Percentiles rank a stretch among this genome's conserved stretches.
Evolutionary conservation across 768 basidiomycete species (phyloP).

Genomic region (Tricholoma furcatifolium): DNA sequence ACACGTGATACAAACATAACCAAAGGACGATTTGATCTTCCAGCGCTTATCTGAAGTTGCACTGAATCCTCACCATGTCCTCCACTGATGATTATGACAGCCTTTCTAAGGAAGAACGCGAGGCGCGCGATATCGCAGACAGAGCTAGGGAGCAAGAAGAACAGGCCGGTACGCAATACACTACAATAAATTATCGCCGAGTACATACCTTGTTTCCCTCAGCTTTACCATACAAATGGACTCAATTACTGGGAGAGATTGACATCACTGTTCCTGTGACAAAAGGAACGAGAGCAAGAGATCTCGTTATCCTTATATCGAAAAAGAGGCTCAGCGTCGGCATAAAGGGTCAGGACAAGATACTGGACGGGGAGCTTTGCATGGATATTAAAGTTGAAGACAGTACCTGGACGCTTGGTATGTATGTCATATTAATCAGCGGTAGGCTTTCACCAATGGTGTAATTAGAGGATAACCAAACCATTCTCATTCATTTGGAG

Average conservation of each 20-base stretch:
- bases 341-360: slow-evolving; percentile 81
- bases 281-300: slow-evolving; percentile 78
- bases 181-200: slow-evolving; percentile 16
- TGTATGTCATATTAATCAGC: slow-evolving; percentile 24
- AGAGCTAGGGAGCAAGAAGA: slow-evolving; percentile 71
- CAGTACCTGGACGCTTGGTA: slow-evolving; percentile 94
- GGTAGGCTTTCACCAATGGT: neutral
- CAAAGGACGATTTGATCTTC: slow-evolving; percentile 8
- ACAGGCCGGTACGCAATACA: slow-evolving; percentile 69
- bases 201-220: slow-evolving; percentile 20
- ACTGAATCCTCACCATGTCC: slow-evolving; percentile 19
- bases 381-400: slow-evolving; percentile 95
- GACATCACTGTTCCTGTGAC: slow-evolving; percentile 84
- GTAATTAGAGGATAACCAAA: slow-evolving; percentile 70
- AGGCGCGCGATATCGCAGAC: slow-evolving; percentile 66
- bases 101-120: slow-evolving; percentile 73
- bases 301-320: slow-evolving; percentile 70
- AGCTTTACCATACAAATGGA: slow-evolving; percentile 93
- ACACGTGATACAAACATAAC: slow-evolving; percentile 5
- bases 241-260: slow-evolving; percentile 84
- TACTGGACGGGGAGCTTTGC: slow-evolving; percentile 88
- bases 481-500: slow-evolving; percentile 76
- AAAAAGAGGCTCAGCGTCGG: slow-evolving; percentile 84
- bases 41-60: slow-evolving; percentile 7
- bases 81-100: slow-evolving; percentile 65